These are phyloP conservation scores for Apodospora peruviana DNA, from an alignment of 495 filamentous ascomycete species.

Conservation along the genomic window DNA sequence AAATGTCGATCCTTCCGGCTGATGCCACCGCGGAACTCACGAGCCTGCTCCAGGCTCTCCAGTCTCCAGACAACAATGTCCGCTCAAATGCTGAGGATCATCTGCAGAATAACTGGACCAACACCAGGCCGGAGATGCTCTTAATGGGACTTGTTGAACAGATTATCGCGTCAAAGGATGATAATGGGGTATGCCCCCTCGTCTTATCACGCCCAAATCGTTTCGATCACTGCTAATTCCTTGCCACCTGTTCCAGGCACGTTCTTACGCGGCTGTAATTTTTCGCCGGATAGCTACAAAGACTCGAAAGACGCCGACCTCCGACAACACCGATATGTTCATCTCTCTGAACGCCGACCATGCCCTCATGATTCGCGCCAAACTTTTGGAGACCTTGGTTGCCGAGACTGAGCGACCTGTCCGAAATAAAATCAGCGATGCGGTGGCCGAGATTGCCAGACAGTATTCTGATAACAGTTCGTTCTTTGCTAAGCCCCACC, in stretches of 20 bases:
- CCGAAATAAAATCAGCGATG: constrained; percentile 93
- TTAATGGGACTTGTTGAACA: constrained; percentile 94
- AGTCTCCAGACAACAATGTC: constrained; percentile 82
- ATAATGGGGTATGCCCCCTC: constrained; percentile 56
- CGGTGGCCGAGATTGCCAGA: constrained; percentile 88
- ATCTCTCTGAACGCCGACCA: constrained; percentile 65
- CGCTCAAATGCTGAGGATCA: constrained; percentile 84
- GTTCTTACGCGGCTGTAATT: constrained; percentile 87
- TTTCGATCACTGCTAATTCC: background rate
- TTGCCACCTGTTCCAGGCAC: constrained; percentile 54
- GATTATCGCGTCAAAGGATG: constrained; percentile 59
- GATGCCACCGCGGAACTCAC: constrained; percentile 76
- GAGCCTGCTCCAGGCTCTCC: constrained; percentile 78
- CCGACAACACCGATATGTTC: constrained; percentile 75
- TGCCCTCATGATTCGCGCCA: constrained; percentile 69
- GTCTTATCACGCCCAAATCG: constrained; percentile 2
- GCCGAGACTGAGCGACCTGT: constrained; percentile 64
- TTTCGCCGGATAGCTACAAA: constrained; percentile 91
- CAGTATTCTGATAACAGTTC: constrained; percentile 89
- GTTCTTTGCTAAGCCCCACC: constrained; percentile 20
- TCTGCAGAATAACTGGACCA: constrained; percentile 83
- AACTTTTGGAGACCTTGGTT: constrained; percentile 70
- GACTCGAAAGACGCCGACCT: constrained; percentile 67
- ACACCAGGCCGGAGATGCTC: constrained; percentile 71
- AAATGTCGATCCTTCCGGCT: constrained; percentile 79